phyloP scores from a whole-genome alignment of 164 flowering plant species.

The Aristolochia contorta region DNA sequence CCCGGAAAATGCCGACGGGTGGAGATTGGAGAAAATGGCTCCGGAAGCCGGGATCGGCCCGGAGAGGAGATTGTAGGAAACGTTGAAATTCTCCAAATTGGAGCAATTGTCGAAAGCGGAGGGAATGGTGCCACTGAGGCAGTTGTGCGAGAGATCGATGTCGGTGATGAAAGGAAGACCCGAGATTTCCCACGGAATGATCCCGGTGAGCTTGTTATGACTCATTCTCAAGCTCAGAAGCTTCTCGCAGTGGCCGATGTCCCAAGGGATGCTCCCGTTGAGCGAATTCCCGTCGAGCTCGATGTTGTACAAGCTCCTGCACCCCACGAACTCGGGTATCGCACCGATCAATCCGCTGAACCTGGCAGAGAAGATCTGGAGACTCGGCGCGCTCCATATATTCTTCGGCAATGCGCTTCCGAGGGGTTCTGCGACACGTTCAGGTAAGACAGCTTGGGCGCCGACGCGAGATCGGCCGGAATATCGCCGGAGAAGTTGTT shows the following conservation, averaged over 20 bases:
- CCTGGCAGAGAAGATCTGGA: constrained; percentile 65
- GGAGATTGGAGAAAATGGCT: constrained; percentile 45
- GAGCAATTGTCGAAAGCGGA: constrained; percentile 49
- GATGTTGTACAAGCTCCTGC: constrained; percentile 54
- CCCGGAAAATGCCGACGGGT: constrained; percentile 68
- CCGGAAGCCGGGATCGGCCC: constrained; percentile 68
- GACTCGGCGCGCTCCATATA: constrained; percentile 60
- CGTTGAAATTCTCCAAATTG: constrained; percentile 73
- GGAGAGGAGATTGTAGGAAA: constrained; percentile 60
- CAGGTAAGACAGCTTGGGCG: constrained; percentile 32
- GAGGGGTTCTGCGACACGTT: constrained; percentile 59
- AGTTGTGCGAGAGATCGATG: constrained; percentile 67
- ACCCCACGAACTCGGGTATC: constrained; percentile 70
- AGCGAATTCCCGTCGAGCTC: constrained; percentile 58
- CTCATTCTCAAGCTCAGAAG: constrained; percentile 48
- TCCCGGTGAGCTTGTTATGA: constrained; percentile 52
- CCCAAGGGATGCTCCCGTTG: constrained; percentile 66
- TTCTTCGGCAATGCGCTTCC: constrained; percentile 32
- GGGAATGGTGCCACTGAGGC: constrained; percentile 69
- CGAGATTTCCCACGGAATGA: constrained; percentile 79
- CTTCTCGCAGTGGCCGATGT: constrained; percentile 70
- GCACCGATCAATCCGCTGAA: constrained; percentile 32
- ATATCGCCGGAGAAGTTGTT: constrained; percentile 60
- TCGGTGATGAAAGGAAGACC: constrained; percentile 61
- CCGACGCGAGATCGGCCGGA: constrained; percentile 53